Evolutionary conservation across 345 rosid species (phyloP), one percentile per base, ranked within the genome.

Genomic region (Eutrema japonicum): DNA sequence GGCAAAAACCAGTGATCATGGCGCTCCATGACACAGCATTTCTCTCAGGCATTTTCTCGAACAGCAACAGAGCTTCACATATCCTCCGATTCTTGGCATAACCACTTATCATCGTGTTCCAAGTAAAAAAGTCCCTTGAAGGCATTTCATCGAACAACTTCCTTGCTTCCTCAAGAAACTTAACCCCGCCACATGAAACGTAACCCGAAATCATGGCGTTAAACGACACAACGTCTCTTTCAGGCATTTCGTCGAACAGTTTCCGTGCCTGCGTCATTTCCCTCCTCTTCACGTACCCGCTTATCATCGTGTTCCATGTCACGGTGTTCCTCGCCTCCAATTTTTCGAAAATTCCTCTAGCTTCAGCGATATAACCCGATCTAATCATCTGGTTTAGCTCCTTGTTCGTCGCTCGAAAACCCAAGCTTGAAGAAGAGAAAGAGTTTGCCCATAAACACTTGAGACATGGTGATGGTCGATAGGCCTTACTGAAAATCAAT

Each of bases 31-130:
- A 64, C 49, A 90, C 85, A 56, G 37, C 65, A 41, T 85, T 88
- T 77, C 90, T 79, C 80, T 26, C 47, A 37, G 90, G 89, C 95
- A 88, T 88, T 6, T 45, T 18, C 45, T 76, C 59, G 64, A 90
- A 88, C 1, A 88, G 71, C 74, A 46, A 18, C 48, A 79, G 11
- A 0, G 89, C 96, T 78, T 87, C 90, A 33, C 73, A 77, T 75
- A 85, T 79, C 81, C 45, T 83, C 61, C 89, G 84, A 45, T 71
- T 80, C 83, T 83, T 90, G 0, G 85, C 87, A n/a, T 85, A 87
- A 64, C 92, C 92, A 66, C 88, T 87, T 68, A 91, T 84, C 88
- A 91, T 85, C 5, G 90, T 91, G 57, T 91, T 91, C 92, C 92
- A 91, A 5, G 95, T 75, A 66, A 72, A 66, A 26, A n/a, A 58